Conservation (phyloP, 345 rosid species). For the Populus tremula region DNA sequence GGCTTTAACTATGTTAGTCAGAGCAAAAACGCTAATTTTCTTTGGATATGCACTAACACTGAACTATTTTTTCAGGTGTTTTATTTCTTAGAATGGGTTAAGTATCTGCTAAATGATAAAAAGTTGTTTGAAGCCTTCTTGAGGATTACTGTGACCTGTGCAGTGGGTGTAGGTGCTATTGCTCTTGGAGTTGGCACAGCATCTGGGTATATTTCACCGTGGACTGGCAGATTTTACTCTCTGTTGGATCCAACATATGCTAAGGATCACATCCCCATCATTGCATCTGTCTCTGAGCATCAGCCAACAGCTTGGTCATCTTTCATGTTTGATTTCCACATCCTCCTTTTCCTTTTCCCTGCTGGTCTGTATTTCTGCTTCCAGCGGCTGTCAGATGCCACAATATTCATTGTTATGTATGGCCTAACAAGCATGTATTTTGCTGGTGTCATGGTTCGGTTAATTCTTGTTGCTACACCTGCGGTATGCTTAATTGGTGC, state of each 20-base stretch:
- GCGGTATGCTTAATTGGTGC: constrained; percentile 96
- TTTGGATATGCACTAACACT: neutral
- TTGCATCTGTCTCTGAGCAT: constrained; percentile 99
- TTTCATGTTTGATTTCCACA: constrained; percentile 97
- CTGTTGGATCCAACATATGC: constrained; percentile 97
- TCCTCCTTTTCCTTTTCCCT: constrained; percentile 95
- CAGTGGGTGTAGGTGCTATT: constrained; percentile 63
- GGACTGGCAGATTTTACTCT: constrained; percentile 98
- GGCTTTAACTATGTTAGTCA: neutral
- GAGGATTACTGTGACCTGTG: constrained; percentile 74
- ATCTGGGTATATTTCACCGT: constrained; percentile 97
- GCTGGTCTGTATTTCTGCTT: constrained; percentile 99
- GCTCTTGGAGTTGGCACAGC: constrained; percentile 88
- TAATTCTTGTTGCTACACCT: constrained; percentile 96
- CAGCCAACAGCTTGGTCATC: constrained; percentile 99
- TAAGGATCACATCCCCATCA: constrained; percentile 95
- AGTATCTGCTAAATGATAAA: constrained; percentile 71
- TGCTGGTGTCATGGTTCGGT: constrained; percentile 99
- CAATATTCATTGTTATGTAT: constrained; percentile 97
- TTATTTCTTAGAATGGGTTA: constrained; percentile 94
- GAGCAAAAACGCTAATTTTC: neutral
- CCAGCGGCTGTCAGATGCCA: constrained; percentile 91
- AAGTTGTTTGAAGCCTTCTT: constrained; percentile 85
- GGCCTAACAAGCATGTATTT: constrained; percentile 99
- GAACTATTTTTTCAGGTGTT: constrained; percentile 55